Percentiles rank a stretch among this genome's conserved stretches.
These are phyloP conservation scores for Alternaria gaisen DNA, from an alignment of 2,329 filamentous ascomycete species.

Conservation along the genomic window DNA sequence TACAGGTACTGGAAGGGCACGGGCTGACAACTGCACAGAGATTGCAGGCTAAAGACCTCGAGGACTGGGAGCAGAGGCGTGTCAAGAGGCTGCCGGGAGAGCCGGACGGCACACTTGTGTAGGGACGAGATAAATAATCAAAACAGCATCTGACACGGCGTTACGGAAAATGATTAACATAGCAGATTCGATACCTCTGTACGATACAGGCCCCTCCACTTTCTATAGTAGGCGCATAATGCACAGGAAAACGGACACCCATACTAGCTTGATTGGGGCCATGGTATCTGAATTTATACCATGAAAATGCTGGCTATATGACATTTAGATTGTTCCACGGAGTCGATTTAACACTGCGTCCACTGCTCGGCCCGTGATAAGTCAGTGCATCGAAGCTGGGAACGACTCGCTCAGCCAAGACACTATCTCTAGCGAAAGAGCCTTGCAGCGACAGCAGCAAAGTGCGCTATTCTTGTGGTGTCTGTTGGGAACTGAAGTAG, in stretches of 20 bases:
- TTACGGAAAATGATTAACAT: neutral
- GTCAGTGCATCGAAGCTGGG: no score
- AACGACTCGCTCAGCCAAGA: no score
- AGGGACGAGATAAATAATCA: neutral
- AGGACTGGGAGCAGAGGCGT: slow-evolving; percentile 96
- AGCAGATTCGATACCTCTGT: neutral
- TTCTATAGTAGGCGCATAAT: neutral
- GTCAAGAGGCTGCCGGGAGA: slow-evolving; percentile 91
- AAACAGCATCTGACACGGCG: slow-evolving; percentile 10
- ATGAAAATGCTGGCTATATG: fast-evolving
- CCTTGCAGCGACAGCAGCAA: neutral
- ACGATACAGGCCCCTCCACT: neutral
- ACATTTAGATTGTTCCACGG: no score
- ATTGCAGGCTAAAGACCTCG: slow-evolving; percentile 86
- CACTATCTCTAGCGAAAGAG: no score
- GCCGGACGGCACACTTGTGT: slow-evolving; percentile 77
- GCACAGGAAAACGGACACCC: no score
- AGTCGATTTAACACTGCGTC: neutral
- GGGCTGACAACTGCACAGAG: slow-evolving; percentile 61
- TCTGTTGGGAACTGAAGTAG: neutral
- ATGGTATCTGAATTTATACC: neutral
- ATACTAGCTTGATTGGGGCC: no score
- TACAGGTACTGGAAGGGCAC: neutral
- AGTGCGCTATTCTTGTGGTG: neutral
- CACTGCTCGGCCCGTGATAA: no score